A percentile compares a stretch with the other conserved stretches of the same genome.
Evolutionary conservation across 768 basidiomycete genomes (phyloP).

Genomic region (Podaxis mareebaensis): DNA sequence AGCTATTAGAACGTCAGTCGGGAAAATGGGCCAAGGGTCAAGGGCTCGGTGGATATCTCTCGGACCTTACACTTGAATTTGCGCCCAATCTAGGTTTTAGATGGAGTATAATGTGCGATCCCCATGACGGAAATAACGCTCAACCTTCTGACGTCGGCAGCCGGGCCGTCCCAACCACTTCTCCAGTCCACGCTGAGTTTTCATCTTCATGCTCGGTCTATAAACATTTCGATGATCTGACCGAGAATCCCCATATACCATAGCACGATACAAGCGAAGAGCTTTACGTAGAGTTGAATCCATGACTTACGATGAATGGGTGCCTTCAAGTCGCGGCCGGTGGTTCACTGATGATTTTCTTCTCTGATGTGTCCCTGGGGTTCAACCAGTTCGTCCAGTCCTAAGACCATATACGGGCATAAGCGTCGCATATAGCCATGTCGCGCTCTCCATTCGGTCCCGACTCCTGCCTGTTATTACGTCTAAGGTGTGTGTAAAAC

Average conservation of each 20-base stretch:
- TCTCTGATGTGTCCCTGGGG: neutral
- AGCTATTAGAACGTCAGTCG: neutral
- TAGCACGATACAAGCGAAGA: too few species aligned
- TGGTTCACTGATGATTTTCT: neutral
- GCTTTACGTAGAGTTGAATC: too few species aligned
- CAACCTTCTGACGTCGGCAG: neutral
- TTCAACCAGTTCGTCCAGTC: neutral
- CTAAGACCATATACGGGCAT: too few species aligned
- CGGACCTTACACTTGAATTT: neutral
- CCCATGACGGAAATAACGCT: neutral
- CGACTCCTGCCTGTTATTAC: neutral
- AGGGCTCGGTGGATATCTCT: neutral
- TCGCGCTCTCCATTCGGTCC: neutral
- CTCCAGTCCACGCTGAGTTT: neutral
- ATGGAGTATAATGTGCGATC: neutral
- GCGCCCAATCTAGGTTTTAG: neutral
- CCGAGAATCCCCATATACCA: neutral
- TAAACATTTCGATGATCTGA: neutral
- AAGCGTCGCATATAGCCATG: neutral
- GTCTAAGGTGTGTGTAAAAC: neutral
- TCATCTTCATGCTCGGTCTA: neutral
- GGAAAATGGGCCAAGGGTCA: constrained; percentile 7
- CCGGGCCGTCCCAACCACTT: neutral
- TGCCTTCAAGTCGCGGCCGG: neutral
- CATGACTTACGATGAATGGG: too few species aligned